Base-by-base conservation (phyloP, 2,329 filamentous ascomycete species). In the Pseudodiploospora longispora region DNA sequence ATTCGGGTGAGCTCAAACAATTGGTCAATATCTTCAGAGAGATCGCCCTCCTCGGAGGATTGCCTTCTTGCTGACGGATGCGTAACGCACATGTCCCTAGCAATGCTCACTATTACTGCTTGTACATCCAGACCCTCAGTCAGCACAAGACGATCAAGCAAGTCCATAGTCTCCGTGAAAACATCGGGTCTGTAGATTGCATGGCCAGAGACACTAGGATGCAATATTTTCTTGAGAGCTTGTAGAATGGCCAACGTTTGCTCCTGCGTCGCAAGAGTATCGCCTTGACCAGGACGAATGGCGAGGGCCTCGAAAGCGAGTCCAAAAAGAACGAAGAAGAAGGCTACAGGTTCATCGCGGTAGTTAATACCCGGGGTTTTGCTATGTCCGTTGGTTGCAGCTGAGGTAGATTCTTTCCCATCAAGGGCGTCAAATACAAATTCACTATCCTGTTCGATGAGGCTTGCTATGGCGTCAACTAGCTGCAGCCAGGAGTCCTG, bases 301-400 rank as follows among this genome's bases (percentile, higher is more conserved):
- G 91, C 91, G 27, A 98, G 76, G 12, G 94, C 91, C 65, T 98
- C 94, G 54, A 98, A 97, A 0, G 91, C 89, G 46, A 98, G 83
- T 8, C 93, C 93, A 55, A 97, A 98, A 0, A 98, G 76, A 10
- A 98, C 91, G 57, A 98, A 98, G 71, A 98, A 98, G 73, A 98
- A 98, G 1, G 93, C 93, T 2, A 97, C 88, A 1, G 93, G 93
- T 61, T 98, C 93, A 58, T 97, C 91, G 39, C 93, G 86, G 61
- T 98, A 98, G 63, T 97, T 97, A 68, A 98, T 97, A 52, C 91
- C 87, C 40, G 82, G 75, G 3, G 75, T 76, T 59, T 84, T 87
- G 10, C 71, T 68, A 36, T 75, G 69, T 3, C 70, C 72, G 47
- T 74, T 76, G 28, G 64, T 57, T 7, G 65, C 63, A 4, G 68